Base-by-base conservation (phyloP, 2,329 filamentous ascomycete genomes). In the Fusarium transvaalense region DNA sequence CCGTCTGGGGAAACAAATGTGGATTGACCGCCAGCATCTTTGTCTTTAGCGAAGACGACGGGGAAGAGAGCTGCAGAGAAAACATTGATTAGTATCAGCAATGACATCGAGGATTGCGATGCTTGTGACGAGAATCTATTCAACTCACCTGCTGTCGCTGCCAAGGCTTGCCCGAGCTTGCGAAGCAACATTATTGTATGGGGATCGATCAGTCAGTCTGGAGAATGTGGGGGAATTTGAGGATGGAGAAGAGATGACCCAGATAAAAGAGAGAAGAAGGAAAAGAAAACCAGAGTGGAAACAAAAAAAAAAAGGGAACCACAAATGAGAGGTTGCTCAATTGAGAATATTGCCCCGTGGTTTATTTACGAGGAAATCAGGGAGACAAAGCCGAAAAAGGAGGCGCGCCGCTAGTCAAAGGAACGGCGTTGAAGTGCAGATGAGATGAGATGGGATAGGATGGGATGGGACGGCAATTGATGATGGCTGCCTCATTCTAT, bases 1-100 rank as follows among this genome's bases (percentile, higher is more conserved):
- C 79, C 75, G 59, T 82, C 77, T 55, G 78, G 78, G 3, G 83
- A 80, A 46, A 83, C 73, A 48, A 86, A 86, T 46, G 78, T 79
- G 10, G 82, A 81, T 54, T 82, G 81, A 46, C 75, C 75, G 32
- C 71, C 65, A 29, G 71, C 65, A 67, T 76, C 75, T 62, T 75
- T 71, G 38, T 71, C 56, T 43, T 69, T 62, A 43, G 78, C 78
- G 34, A 71, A 47, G 4, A 71, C 59, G 31, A 67, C 46, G 19
- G 74, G 71, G 10, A 74, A 47, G 13, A 77, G 51, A 52, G 69
- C 75, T 77, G 58, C n/a, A 8, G 43, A 14, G 19, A 27, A n/a
- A 61, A 10, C 3, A 4, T 6, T 17, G 39, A 35, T 70, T 54
- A 68, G 48, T 19, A 34, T 52, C 7, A 23, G 15, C 13, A 13